These are phyloP conservation scores for Cyphellophora europaea DNA, from an alignment of 2,329 filamentous ascomycete genomes.

Conservation along the genomic window DNA sequence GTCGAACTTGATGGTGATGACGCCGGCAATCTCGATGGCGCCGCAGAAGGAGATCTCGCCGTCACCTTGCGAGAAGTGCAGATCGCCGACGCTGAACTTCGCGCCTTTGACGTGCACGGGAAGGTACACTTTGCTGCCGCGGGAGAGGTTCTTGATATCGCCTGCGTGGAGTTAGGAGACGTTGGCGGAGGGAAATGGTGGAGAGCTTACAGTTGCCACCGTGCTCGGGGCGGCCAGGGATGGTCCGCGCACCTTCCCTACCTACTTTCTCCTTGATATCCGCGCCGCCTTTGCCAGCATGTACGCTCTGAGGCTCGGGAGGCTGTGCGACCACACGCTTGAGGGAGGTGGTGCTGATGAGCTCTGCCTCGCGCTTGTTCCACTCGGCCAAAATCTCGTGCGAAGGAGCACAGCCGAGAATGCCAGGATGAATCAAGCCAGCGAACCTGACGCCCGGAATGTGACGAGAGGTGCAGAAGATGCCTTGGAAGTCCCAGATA, in stretches of 20 bases:
- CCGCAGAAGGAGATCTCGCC: slow-evolving; percentile 84
- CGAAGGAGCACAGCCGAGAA: slow-evolving; percentile 80
- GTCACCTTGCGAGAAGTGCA: slow-evolving; percentile 82
- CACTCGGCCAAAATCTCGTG: slow-evolving; percentile 67
- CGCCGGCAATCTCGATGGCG: slow-evolving; percentile 88
- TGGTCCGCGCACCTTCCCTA: slow-evolving; percentile 69
- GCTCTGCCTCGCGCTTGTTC: slow-evolving; percentile 73
- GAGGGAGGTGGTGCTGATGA: slow-evolving; percentile 60
- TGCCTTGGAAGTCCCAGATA: slow-evolving; percentile 70
- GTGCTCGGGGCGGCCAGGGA: slow-evolving; percentile 75
- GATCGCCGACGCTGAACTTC: slow-evolving; percentile 81
- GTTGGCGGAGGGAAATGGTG: too few species aligned
- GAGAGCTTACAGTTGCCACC: slow-evolving; percentile 91
- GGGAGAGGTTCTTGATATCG: slow-evolving; percentile 78
- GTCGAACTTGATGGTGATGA: slow-evolving; percentile 83
- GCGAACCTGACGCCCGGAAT: slow-evolving; percentile 81
- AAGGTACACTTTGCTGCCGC: slow-evolving; percentile 74
- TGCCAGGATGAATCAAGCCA: slow-evolving; percentile 83
- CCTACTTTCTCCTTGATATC: slow-evolving; percentile 58
- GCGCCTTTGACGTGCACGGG: slow-evolving; percentile 78
- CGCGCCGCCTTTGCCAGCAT: slow-evolving; percentile 49
- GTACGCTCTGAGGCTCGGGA: slow-evolving; percentile 57
- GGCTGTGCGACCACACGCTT: slow-evolving; percentile 67
- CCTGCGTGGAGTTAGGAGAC: too few species aligned
- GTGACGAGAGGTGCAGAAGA: slow-evolving; percentile 75